These are phyloP conservation scores for Rehmannia glutinosa DNA, from an alignment of 257 asterid genomes.

Conservation along the genomic window DNA sequence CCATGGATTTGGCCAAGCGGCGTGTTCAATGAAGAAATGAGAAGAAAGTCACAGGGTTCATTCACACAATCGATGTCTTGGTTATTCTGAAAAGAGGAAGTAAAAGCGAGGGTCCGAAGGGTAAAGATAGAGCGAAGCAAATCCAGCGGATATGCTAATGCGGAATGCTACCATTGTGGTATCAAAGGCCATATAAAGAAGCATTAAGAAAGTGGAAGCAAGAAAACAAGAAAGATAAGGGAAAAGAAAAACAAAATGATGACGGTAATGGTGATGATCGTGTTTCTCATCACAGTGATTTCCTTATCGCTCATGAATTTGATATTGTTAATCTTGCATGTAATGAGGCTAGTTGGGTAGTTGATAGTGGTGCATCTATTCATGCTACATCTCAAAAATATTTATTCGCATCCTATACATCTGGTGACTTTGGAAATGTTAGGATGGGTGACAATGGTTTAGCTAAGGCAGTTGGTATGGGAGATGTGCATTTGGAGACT, in stretches of 20 bases:
- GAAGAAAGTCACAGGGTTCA: conserved; percentile 8
- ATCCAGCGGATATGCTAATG: neutral
- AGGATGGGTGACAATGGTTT: neutral
- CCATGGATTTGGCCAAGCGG: neutral
- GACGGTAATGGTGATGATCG: neutral
- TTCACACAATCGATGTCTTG: too few species aligned
- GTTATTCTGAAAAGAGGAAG: neutral
- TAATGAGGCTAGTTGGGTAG: neutral
- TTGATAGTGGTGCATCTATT: conserved; percentile 4
- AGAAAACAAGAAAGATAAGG: neutral
- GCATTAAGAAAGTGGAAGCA: neutral
- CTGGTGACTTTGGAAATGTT: neutral
- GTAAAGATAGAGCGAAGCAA: neutral
- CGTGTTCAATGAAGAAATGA: conserved; percentile 10
- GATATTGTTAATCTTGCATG: neutral
- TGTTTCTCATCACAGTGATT: neutral
- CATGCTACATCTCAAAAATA: neutral
- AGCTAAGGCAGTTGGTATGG: neutral
- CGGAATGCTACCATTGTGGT: neutral
- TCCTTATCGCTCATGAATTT: neutral
- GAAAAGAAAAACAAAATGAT: neutral
- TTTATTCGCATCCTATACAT: neutral
- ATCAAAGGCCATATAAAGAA: neutral
- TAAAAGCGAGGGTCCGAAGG: neutral
- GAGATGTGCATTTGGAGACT: neutral